These are phyloP conservation scores for Lactifluus piperatus DNA, from an alignment of 768 basidiomycete genomes.

Conservation along the genomic window DNA sequence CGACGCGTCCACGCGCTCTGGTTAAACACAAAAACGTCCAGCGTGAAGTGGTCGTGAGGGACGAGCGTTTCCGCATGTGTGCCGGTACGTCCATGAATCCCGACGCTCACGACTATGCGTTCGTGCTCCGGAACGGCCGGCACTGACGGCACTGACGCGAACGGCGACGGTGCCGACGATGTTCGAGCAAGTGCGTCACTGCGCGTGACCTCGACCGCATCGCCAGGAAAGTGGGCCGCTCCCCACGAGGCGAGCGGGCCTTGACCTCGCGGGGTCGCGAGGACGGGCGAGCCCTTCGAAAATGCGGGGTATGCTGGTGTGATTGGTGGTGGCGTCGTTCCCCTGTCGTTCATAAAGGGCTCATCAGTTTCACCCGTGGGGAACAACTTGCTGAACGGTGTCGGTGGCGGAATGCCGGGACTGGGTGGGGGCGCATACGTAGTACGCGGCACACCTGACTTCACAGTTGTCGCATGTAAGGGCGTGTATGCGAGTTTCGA, in stretches of 20 bases:
- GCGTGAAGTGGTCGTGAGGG: slow-evolving; percentile 63
- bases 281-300: slow-evolving; percentile 39
- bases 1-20: slow-evolving; percentile 65
- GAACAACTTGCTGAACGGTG: slow-evolving; percentile 10
- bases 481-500: slow-evolving; percentile 13
- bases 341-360: slow-evolving; percentile 14
- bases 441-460: slow-evolving; percentile 4
- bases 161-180: slow-evolving; percentile 31
- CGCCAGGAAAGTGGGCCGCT: slow-evolving; percentile 39
- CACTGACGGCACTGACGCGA: slow-evolving; percentile 44
- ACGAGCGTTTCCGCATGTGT: slow-evolving; percentile 40
- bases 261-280: slow-evolving; percentile 44
- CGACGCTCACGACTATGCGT: slow-evolving; percentile 64
- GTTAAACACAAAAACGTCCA: slow-evolving; percentile 87
- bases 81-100: slow-evolving; percentile 28
- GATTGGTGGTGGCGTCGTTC: slow-evolving; percentile 29
- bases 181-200: slow-evolving; percentile 35
- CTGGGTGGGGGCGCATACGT: slow-evolving; percentile 17
- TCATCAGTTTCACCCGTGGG: slow-evolving; percentile 17
- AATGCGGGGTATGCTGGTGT: slow-evolving; percentile 74
- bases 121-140: slow-evolving; percentile 37
- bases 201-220: slow-evolving; percentile 60
- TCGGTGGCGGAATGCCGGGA: slow-evolving; percentile 18
- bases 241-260: slow-evolving; percentile 44
- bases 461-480: slow-evolving; percentile 3